Base-by-base conservation (phyloP, 257 asterid species). In the Solanum corneliomulleri region DNA sequence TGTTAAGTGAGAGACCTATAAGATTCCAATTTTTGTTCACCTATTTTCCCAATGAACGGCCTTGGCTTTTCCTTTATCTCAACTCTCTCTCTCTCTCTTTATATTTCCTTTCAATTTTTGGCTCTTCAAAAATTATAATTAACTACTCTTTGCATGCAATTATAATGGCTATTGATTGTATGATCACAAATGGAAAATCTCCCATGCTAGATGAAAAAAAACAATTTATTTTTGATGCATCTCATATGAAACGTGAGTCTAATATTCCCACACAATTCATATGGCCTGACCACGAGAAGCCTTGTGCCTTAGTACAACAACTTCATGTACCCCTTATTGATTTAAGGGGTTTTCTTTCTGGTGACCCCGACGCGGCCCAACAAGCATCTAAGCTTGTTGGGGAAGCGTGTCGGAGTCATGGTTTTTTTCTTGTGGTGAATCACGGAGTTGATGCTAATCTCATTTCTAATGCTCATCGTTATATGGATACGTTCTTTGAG, bases 201-300 rank as follows among this genome's bases (percentile, higher is more conserved):
- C 27, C 89, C 49, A 80, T 66, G 82, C 62, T 91, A 37, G 47
- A 87, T 2, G 86, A 85, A n/a, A 82, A 90, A 3, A 80, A 70
- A 25, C 66, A 92, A 2, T 42, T 92, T 11, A 82, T 90, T 44
- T 96, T 96, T 74, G 97, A 96, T 37, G 93, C 97, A 2, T 87
- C 89, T 0, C 47, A 90, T 8, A 75, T 96, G 3, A 89, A 88
- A 27, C 90, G 89, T 75, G 91, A 94, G 52, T 37, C 90, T 6
- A 77, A 68, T 85, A 93, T 96, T 78, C 98, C 99, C 3, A 83
- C 92, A 5, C 93, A 96, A 85, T 96, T 95, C 90, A 82, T 96
- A 25, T 96, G 99, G 99, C 99, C 99, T 4, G 98, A 96, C 81
- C 91, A 96, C 62, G 99, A 96, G 88, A 94, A 89, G 85, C 98